Base-by-base conservation (phyloP, 2,329 filamentous ascomycete genomes). In the Penicillium sp. region DNA sequence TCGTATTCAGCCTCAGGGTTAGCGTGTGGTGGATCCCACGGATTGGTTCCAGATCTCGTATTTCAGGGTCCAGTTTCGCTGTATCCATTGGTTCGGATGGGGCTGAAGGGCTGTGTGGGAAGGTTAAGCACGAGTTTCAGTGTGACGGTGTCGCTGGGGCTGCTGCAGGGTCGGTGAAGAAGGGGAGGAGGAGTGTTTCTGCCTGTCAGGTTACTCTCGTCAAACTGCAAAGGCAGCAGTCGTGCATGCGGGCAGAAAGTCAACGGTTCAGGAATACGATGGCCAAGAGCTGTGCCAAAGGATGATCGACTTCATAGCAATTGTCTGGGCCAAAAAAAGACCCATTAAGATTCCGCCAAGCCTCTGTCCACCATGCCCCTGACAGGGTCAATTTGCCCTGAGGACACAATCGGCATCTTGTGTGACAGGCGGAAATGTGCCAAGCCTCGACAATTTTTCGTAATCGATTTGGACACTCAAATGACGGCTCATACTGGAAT, bases 1-100 rank as follows among this genome's bases (percentile, higher is more conserved):
- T 54, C 52, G 52, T 54, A 54, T 54, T 54, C 52, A 54, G 52
- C 52, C 52, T 54, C 52, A 54, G 35, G 35, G 35, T 9, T 41
- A 13, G 35, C 3, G 11, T 3, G 35, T 15, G 15, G 35, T 41
- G 35, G 35, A 15, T 13, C 35, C 35, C 35, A 38, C 11, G 2
- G 35, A 41, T 41, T 41, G 35, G 35, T 3, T 41, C 11, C 35
- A 5, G 35, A 41, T 41, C 35, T 41, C 35, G 35, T 41, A 41
- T 41, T 41, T 41, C 35, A 41, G 35, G 35, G 35, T 41, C 35
- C 35, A 2, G 13, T 15, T 4, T 41, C 13, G 13, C 11, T 15
- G 11, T 11, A 15, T 15, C 11, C 35, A 15, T 41, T 11, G 31
- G 35, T 41, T 41, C 35, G 35, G 35, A 41, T 41, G 35, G 35